These are phyloP conservation scores for Neoboletus subvelutipes DNA, from an alignment of 768 basidiomycete genomes.

Conservation along the genomic window DNA sequence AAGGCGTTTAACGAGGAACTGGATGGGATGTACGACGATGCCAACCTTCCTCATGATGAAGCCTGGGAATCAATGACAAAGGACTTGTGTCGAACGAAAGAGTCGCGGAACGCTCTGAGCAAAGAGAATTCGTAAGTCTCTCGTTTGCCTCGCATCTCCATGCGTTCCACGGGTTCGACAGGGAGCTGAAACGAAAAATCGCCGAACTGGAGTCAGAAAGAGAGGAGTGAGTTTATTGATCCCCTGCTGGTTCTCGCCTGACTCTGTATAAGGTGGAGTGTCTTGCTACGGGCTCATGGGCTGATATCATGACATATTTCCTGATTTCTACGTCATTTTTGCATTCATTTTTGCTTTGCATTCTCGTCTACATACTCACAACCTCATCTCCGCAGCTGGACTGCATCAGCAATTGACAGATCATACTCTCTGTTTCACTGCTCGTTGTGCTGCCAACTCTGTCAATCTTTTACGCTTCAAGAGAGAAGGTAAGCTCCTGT, in stretches of 20 bases:
- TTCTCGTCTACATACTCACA: constrained; percentile 26
- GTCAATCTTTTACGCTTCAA: constrained; percentile 20
- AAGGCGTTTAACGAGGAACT: constrained; percentile 95
- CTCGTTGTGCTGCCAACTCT: constrained; percentile 13
- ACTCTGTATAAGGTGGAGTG: constrained; percentile 56
- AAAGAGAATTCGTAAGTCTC: constrained; percentile 77
- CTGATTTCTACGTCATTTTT: constrained; percentile 23
- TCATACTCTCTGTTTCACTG: constrained; percentile 11
- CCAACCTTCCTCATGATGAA: constrained; percentile 76
- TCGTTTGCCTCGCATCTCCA: background rate
- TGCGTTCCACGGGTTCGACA: constrained; percentile 28
- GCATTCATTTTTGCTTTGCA: constrained; percentile 18
- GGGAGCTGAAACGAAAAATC: constrained; percentile 67
- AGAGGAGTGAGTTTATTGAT: constrained; percentile 62
- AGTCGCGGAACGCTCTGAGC: constrained; percentile 65
- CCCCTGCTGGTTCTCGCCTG: constrained; percentile 2
- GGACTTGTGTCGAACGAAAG: constrained; percentile 75
- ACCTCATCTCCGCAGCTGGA: constrained; percentile 15
- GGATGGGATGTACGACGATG: constrained; percentile 87
- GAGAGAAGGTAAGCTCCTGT: constrained; percentile 23
- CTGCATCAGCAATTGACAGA: constrained; percentile 16
- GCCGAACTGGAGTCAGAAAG: constrained; percentile 72
- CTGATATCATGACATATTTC: constrained; percentile 38
- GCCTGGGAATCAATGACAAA: constrained; percentile 77
- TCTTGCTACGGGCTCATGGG: constrained; percentile 51